A percentile compares a stretch with the other conserved stretches of the same genome.
These are phyloP conservation scores for Arthrobotrys entomopaga DNA, from an alignment of 2,329 filamentous ascomycete genomes.

Conservation along the genomic window DNA sequence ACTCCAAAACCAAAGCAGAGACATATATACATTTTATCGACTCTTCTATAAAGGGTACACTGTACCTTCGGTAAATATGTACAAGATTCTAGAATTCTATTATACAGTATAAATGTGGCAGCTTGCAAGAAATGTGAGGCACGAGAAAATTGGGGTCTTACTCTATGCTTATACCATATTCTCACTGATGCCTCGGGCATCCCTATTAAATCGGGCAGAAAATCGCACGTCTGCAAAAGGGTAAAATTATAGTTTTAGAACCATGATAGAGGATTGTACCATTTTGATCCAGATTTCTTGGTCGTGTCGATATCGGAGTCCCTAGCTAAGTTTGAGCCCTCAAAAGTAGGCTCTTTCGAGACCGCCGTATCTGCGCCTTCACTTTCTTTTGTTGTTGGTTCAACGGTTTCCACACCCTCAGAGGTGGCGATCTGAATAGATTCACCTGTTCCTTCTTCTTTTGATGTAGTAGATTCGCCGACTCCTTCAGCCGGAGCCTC, in stretches of 20 bases:
- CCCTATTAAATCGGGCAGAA: too few species aligned
- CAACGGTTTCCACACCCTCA: neutral
- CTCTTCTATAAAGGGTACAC: too few species aligned
- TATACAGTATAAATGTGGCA: too few species aligned
- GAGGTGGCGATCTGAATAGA: too few species aligned
- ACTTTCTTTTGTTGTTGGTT: neutral
- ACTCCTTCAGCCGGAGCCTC: neutral
- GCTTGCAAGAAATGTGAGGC: too few species aligned
- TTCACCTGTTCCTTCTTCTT: neutral
- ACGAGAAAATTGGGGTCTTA: too few species aligned
- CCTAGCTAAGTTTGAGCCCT: conserved; percentile 34
- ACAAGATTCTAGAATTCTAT: conserved; percentile 2
- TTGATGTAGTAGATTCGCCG: neutral
- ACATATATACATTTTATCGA: too few species aligned
- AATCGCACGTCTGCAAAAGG: too few species aligned
- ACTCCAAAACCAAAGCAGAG: too few species aligned
- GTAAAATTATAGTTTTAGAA: too few species aligned
- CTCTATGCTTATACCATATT: too few species aligned
- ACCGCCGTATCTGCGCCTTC: neutral
- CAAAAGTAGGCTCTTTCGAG: conserved; percentile 5
- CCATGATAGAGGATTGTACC: conserved; percentile 52
- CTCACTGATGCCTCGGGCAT: too few species aligned
- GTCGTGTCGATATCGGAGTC: conserved; percentile 3
- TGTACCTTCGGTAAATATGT: neutral
- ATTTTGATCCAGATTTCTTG: conserved; percentile 7